These are phyloP conservation scores for Rhexocercosporidium sp. DNA, from an alignment of 2,329 filamentous ascomycete genomes.

Conservation along the genomic window DNA sequence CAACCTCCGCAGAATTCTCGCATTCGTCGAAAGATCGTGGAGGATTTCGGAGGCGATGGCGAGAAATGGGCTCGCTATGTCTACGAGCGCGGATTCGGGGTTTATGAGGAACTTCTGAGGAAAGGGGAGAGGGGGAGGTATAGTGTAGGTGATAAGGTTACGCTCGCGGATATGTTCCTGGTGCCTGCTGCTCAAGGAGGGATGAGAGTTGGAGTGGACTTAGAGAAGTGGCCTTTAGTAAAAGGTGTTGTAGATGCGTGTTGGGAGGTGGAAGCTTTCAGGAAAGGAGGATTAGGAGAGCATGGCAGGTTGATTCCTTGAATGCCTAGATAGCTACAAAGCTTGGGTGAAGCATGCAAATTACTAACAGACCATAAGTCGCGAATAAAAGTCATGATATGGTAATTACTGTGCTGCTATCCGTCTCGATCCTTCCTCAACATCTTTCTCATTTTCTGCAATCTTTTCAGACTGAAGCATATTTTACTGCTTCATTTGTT, in stretches of 20 bases:
- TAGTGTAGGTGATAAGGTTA: constrained; percentile 59
- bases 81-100: constrained; percentile 19
- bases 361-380: too few species aligned
- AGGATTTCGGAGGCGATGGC: constrained; percentile 21
- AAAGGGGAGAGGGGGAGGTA: constrained; percentile 49
- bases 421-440: too few species aligned
- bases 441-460: too few species aligned
- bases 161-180: constrained; percentile 62
- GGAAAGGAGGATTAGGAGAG: constrained; percentile 56
- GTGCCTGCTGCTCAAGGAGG: constrained; percentile 64
- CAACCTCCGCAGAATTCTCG: constrained; percentile 18
- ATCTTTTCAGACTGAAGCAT: too few species aligned
- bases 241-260: constrained; percentile 51
- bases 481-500: too few species aligned
- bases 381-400: too few species aligned
- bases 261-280: constrained; percentile 55
- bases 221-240: constrained; percentile 54
- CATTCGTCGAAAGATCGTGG: constrained; percentile 15
- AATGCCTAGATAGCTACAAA: neutral
- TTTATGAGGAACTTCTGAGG: constrained; percentile 21
- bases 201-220: constrained; percentile 57
- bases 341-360: too few species aligned
- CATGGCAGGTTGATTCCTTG: constrained; percentile 43
- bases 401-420: too few species aligned
- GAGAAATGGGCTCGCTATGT: constrained; percentile 20